Evolutionary conservation across 352 stramenopile genomes (phyloP), one percentile per base, ranked within the genome.

Genomic region (Halophytophthora polymorphica): DNA sequence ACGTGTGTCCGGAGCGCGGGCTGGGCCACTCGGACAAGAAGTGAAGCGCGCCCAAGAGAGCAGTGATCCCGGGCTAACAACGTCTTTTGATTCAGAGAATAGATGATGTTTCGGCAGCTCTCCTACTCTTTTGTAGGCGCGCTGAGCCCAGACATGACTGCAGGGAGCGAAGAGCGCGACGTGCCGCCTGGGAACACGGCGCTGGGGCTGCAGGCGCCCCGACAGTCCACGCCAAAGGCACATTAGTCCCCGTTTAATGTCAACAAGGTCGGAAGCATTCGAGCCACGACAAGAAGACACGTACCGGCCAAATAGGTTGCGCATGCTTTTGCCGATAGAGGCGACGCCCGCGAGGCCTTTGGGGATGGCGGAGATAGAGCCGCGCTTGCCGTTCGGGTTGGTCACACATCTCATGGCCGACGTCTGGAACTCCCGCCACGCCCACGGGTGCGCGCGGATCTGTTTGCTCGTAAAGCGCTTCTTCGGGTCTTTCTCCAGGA

Each of bases 1-100:
- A 76, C 51, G 79, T 97, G 47, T 72, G 67, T 25, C 92, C 92
- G 1, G 71, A 90, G 17, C 80, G 80, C 36, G 78, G 66, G n/a
- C 77, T 97, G 28, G 90, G 90, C 19, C 89, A 89, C 61, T 93
- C 79, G 45, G 79, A 90, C 58, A 88, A 85, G 59, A 86, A 83
- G 69, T 84, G 72, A 53, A 35, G 48, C 37, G 22, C 6, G 41
- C 15, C 13, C 19, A 6, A 7, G 6, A 29, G 5, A 15, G 18
- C 14, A 45, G 23, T 25, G n/a, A 31, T 31, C 8, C 25, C 25
- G 4, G 8, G 25, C 25, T 31, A 31, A 8, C 4, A 8, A 31
- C 4, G 25, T 8, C 8, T 31, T 31, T 4, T 31, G 4, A 31
- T 31, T 31, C 4, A 31, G 25, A 4, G 4, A 8, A 31, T 31